These are phyloP conservation scores for Mucor saturninus DNA, from an alignment of 371 early-diverging fungal genomes.

Conservation along the genomic window DNA sequence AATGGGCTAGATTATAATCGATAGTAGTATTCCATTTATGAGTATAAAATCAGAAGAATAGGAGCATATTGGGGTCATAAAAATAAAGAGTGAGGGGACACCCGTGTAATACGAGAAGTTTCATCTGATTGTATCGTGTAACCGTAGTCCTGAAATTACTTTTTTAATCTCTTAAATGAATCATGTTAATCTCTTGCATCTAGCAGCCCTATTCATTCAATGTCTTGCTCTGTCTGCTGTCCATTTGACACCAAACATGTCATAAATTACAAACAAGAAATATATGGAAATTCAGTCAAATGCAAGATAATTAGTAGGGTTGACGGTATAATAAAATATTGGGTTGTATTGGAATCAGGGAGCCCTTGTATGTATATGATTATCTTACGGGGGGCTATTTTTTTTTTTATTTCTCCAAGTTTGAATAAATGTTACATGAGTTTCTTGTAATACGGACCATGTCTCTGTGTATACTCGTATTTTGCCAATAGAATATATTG, in stretches of 20 bases:
- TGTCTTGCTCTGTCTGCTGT: too few species aligned
- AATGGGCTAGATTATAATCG: neutral
- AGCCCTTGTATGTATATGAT: neutral
- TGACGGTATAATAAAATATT: neutral
- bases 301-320: neutral
- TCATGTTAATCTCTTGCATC: too few species aligned
- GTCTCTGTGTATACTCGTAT: too few species aligned
- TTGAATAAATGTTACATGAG: too few species aligned
- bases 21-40: neutral
- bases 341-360: neutral
- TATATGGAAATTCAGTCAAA: neutral
- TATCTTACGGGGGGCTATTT: too few species aligned
- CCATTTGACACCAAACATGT: too few species aligned
- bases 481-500: too few species aligned
- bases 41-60: neutral
- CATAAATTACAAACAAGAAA: too few species aligned
- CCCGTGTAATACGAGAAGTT: neutral
- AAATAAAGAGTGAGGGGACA: neutral
- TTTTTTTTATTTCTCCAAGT: neutral
- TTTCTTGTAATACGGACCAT: too few species aligned
- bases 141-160: neutral
- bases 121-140: neutral
- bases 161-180: too few species aligned
- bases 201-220: too few species aligned
- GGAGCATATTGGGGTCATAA: neutral